phyloP scores from a whole-genome alignment of 257 asterid genomes.

The Coffea canephora region DNA sequence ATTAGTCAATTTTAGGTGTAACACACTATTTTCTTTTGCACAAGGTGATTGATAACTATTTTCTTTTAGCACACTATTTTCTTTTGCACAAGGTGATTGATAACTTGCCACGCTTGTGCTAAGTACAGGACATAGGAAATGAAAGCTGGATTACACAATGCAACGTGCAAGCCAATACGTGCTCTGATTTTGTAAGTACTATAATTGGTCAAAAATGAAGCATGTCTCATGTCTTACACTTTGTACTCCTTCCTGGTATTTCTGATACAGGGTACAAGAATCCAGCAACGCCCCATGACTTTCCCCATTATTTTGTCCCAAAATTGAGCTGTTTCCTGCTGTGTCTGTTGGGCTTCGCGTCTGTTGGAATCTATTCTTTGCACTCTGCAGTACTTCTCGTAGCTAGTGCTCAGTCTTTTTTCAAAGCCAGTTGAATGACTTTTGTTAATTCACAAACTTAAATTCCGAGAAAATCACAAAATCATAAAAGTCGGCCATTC shows the following conservation, averaged over 20 bases:
- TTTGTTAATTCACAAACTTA: too few species aligned
- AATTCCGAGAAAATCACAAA: too few species aligned
- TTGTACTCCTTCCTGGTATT: constrained; percentile 1
- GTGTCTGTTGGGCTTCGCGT: constrained; percentile 4
- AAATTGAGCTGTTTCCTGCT: neutral
- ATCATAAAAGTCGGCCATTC: too few species aligned
- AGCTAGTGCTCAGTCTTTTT: neutral
- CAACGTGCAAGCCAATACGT: neutral
- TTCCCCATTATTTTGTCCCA: constrained; percentile 2
- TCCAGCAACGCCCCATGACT: neutral
- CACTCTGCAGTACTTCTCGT: neutral
- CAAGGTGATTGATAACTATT: neutral
- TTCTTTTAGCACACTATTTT: neutral
- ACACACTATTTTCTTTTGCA: neutral
- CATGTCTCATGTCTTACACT: constrained; percentile 8
- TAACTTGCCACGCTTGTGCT: neutral
- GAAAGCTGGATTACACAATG: neutral
- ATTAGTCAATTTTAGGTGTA: too few species aligned
- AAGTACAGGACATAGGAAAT: neutral
- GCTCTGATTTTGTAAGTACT: neutral
- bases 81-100: neutral
- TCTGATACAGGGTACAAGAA: neutral
- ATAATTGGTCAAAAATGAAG: constrained; percentile 17
- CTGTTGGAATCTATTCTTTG: constrained; percentile 14
- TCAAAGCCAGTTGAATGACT: too few species aligned